Evolutionary conservation across 352 stramenopile species (phyloP), one percentile per base, ranked within the genome.

Genomic region (Globisporangium polare): DNA sequence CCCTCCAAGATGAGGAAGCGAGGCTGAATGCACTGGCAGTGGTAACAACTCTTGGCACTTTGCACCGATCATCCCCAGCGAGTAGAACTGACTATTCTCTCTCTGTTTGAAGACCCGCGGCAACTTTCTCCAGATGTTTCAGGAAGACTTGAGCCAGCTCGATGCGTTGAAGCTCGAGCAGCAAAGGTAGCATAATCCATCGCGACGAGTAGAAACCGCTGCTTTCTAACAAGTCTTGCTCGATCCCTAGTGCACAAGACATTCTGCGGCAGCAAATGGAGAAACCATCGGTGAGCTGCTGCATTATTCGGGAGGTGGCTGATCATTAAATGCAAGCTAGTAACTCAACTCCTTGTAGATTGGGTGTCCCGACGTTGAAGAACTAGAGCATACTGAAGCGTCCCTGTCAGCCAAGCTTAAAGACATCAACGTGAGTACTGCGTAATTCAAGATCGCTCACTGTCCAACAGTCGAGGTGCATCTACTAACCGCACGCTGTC

Each of bases 161-260:
- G 42, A 61, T 9, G 41, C 27, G 17, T 41, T 42, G 7, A 61
- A 61, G 24, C 55, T 52, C 53, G 55, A 61, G 29, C 55, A 61
- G 22, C 55, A 45, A n/a, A 61, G 55, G 55, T 61, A 24, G 22
- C n/a, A 13, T 20, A 15, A 20, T 20, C 9, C n/a, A 53, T 22
- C 17, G 5, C n/a, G 12, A 20, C 33, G n/a, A 12, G 17, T 17
- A 27, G 1, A 10, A 4, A 13, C 2, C 8, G 29, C 1, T 57
- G 1, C 2, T 12, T 43, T 26, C 29, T 22, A 45, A 43, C 51
- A 31, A 13, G 5, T 42, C 13, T n/a, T 27, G 15, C 20, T 57
- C 9, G 13, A 29, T 57, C 29, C 6, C 18, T 18, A 61, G 55
- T 22, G 31, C n/a, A 20, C 55, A 52, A 39, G 55, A 61, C 18